Conservation (phyloP, 1,284 basidiomycete species). For the Inonotus obliquus region DNA sequence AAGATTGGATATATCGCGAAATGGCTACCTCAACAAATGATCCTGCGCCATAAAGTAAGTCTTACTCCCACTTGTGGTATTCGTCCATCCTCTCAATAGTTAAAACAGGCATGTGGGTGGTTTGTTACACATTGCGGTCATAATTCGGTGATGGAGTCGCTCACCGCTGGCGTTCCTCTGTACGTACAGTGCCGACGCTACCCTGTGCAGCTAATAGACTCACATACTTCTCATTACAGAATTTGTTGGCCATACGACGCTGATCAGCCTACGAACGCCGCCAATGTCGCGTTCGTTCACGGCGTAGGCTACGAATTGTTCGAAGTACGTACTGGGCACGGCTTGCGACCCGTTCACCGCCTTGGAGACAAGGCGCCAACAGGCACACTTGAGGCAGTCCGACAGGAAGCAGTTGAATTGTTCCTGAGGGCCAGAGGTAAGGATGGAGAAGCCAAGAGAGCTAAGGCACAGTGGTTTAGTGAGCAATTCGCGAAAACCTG, state of each 20-base stretch:
- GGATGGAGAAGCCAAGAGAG: conserved; percentile 10
- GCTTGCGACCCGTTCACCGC: conserved; percentile 20
- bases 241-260: conserved; percentile 27
- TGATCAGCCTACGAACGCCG: conserved; percentile 26
- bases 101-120: conserved; percentile 19
- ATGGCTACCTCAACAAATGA: conserved; percentile 20
- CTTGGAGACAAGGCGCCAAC: conserved; percentile 5
- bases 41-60: conserved; percentile 16
- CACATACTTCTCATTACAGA: conserved; percentile 11
- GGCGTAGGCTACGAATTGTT: conserved; percentile 27
- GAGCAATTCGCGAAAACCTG: not conserved
- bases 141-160: conserved; percentile 20
- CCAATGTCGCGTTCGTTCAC: conserved; percentile 22
- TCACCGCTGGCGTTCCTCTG: conserved; percentile 19
- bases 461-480: conserved; percentile 8
- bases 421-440: conserved; percentile 4
- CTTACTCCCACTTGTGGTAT: not conserved
- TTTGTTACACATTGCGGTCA: conserved; percentile 20
- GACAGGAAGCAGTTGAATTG: conserved; percentile 3
- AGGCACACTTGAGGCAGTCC: conserved; percentile 11
- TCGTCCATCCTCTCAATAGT: not conserved
- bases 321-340: conserved; percentile 26
- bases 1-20: conserved; percentile 11
- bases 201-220: not conserved
- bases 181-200: not conserved